Percentiles rank a stretch among this genome's conserved stretches.
phyloP scores from a whole-genome alignment of 148 eudicot genomes.

The Cornus suecica region DNA sequence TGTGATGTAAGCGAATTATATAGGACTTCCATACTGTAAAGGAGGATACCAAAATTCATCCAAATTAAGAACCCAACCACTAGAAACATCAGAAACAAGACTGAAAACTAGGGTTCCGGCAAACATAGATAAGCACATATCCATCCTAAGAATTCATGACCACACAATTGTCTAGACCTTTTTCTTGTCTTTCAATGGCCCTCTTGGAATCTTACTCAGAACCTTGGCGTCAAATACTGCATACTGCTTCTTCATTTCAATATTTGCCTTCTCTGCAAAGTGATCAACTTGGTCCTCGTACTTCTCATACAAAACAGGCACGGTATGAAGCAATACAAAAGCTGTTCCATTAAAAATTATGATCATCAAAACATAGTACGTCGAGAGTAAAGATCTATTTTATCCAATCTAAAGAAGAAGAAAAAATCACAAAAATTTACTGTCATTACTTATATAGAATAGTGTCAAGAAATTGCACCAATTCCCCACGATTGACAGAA shows the following conservation, averaged over 20 bases:
- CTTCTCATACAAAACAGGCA: constrained; percentile 58
- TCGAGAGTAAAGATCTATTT: no score
- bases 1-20: not conserved
- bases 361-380: not conserved
- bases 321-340: constrained; percentile 50
- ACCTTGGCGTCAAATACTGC: constrained; percentile 49
- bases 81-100: constrained; percentile 1
- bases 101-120: not conserved
- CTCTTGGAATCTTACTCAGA: constrained; percentile 48
- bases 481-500: constrained; percentile 39
- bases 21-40: not conserved
- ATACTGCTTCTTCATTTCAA: constrained; percentile 41
- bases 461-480: constrained; percentile 54
- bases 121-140: constrained; percentile 5
- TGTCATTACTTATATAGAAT: constrained; percentile 39
- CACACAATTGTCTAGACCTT: constrained; percentile 12
- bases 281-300: constrained; percentile 48
- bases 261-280: constrained; percentile 40
- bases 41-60: not conserved
- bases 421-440: not conserved
- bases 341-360: constrained; percentile 26
- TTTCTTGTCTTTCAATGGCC: constrained; percentile 41
- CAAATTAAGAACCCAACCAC: not conserved
- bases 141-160: constrained; percentile 18
- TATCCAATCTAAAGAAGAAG: not conserved